Evolutionary conservation across 2,329 filamentous ascomycete species (phyloP).

Genomic region (Fusarium sp.): DNA sequence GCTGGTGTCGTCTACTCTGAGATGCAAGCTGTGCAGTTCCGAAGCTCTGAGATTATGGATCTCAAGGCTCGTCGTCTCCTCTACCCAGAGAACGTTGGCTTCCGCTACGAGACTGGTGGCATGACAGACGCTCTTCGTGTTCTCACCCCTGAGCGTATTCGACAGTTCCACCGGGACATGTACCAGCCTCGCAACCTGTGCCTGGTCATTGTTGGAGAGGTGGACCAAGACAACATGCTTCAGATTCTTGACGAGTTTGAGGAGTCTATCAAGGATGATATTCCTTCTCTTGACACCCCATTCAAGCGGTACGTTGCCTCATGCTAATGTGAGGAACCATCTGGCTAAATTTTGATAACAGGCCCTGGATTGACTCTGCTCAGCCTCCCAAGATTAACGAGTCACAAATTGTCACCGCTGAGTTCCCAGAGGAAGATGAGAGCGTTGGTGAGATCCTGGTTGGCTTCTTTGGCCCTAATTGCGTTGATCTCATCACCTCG

Average conservation of each 20-base stretch:
- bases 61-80: conserved; percentile 81
- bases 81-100: conserved; percentile 91
- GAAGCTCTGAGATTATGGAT: conserved; percentile 87
- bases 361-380: conserved; percentile 90
- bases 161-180: conserved; percentile 96
- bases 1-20: conserved; percentile 98
- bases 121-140: conserved; percentile 93
- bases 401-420: conserved; percentile 80
- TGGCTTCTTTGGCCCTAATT: conserved; percentile 87
- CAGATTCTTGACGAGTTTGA: conserved; percentile 90
- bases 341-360: conserved; percentile 36
- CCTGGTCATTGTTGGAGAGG: conserved; percentile 90
- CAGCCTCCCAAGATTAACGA: conserved; percentile 79
- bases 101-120: conserved; percentile 97
- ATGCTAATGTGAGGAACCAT: background rate
- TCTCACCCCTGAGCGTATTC: conserved; percentile 88
- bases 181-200: conserved; percentile 97
- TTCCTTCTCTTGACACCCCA: conserved; percentile 78
- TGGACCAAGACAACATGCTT: conserved; percentile 84
- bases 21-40: conserved; percentile 96
- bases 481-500: conserved; percentile 74
- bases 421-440: conserved; percentile 97
- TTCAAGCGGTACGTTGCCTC: conserved; percentile 71
- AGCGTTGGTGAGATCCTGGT: conserved; percentile 89
- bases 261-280: conserved; percentile 82